Percentiles rank a stretch among this genome's conserved stretches.
Conservation (phyloP, 768 basidiomycete genomes). For the Sarcodon aspratus region DNA sequence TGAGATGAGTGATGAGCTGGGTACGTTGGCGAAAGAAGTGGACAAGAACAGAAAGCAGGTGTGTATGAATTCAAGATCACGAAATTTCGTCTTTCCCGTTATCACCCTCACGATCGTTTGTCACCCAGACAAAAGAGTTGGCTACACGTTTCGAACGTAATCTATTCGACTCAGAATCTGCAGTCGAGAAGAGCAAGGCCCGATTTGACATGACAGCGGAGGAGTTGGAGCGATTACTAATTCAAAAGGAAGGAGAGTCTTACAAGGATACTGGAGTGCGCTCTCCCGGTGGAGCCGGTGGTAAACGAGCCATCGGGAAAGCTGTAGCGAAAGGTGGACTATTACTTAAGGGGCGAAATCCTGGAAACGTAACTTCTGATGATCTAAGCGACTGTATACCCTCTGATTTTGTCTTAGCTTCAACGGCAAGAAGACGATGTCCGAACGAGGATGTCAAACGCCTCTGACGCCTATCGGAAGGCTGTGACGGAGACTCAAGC, state of each 20-base stretch:
- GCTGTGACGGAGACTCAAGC: conserved; percentile 82
- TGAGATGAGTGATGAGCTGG: conserved; percentile 96
- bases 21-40: conserved; percentile 77
- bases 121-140: conserved; percentile 77
- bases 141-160: conserved; percentile 80
- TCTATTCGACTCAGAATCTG: conserved; percentile 75
- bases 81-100: not conserved
- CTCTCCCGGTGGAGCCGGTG: conserved; percentile 41
- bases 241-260: conserved; percentile 94
- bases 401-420: conserved; percentile 33
- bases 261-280: conserved; percentile 70
- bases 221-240: conserved; percentile 83
- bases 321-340: conserved; percentile 87
- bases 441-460: conserved; percentile 68
- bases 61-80: conserved; percentile 8
- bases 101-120: not conserved
- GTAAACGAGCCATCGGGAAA: conserved; percentile 81
- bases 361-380: conserved; percentile 53
- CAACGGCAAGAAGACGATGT: conserved; percentile 94
- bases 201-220: conserved; percentile 86
- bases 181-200: conserved; percentile 81
- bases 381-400: conserved; percentile 2
- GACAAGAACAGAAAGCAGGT: conserved; percentile 91
- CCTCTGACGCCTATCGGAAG: conserved; percentile 85
- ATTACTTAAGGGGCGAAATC: conserved; percentile 86